phyloP scores from a whole-genome alignment of 139 green algal species.

The Zygnema circumcarinatum region DNA sequence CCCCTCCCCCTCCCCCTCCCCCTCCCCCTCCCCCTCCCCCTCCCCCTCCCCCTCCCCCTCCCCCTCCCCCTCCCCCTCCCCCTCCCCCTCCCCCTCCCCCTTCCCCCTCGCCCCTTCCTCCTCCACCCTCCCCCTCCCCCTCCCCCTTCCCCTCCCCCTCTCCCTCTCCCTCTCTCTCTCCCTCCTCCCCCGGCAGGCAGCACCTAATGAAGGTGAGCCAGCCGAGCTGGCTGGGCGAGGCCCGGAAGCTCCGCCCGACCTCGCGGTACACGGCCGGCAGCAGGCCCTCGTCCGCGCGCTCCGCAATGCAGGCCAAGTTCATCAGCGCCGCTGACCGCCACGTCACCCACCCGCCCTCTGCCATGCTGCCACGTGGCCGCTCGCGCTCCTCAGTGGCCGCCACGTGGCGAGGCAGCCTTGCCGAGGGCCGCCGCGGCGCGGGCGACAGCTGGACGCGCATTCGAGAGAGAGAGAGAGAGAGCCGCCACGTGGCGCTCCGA shows the following conservation, averaged over 20 bases:
- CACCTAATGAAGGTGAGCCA: constrained; percentile 42
- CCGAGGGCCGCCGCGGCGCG: no score
- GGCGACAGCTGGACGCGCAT: not conserved
- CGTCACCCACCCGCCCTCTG: not conserved
- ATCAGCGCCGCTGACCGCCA: constrained; percentile 15
- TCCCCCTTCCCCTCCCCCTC: not conserved
- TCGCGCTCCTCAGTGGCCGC: not conserved
- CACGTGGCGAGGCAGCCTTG: not conserved
- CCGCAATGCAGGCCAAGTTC: constrained; percentile 54
- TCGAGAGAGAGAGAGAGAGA: not conserved
- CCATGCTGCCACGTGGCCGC: not conserved
- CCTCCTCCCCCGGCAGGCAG: not conserved
- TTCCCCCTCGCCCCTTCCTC: not conserved
- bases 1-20: no score
- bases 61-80: not conserved
- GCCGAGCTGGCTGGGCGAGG: constrained; percentile 39
- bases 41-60: not conserved
- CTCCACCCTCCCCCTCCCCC: not conserved
- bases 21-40: not conserved
- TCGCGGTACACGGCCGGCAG: constrained; percentile 59
- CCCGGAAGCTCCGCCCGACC: constrained; percentile 35
- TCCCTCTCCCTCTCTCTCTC: not conserved
- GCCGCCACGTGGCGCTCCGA: not conserved
- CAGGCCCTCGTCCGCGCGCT: constrained; percentile 57
- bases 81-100: not conserved